Evolutionary conservation across 2,329 filamentous ascomycete genomes (phyloP).

Genomic region (Diaporthe nobilis): DNA sequence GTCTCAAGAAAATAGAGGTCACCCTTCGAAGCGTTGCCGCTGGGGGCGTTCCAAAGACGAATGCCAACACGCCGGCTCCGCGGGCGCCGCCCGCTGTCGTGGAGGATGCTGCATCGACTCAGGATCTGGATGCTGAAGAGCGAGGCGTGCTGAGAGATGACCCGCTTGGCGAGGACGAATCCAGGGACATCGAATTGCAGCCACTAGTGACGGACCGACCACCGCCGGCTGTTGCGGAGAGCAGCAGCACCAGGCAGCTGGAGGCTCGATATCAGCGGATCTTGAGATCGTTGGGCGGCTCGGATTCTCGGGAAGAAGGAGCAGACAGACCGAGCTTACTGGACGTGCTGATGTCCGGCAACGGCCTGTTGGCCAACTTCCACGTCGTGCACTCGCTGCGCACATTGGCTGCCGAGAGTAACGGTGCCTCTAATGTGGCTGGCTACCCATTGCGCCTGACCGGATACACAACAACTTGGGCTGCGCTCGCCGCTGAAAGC

Average conservation of each 20-base stretch:
- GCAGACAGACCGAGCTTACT: conserved; percentile 56
- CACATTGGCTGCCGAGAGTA: conserved; percentile 61
- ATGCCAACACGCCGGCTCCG: conserved; percentile 46
- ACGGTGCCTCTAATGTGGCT: conserved; percentile 55
- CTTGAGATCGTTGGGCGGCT: conserved; percentile 43
- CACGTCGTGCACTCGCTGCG: conserved; percentile 65
- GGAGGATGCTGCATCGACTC: conserved; percentile 47
- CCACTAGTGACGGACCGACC: conserved; percentile 46
- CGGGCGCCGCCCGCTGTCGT: conserved; percentile 36
- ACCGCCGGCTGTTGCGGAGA: conserved; percentile 44
- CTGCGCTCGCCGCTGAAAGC: conserved; percentile 64
- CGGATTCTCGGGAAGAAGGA: conserved; percentile 43
- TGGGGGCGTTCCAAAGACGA: conserved; percentile 39
- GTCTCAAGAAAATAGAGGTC: conserved; percentile 64
- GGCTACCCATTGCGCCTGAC: conserved; percentile 68
- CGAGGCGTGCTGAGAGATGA: conserved; percentile 63
- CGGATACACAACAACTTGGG: conserved; percentile 67
- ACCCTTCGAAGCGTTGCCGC: conserved; percentile 43
- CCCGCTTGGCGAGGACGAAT: conserved; percentile 53
- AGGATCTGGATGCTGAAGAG: conserved; percentile 71
- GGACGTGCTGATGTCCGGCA: conserved; percentile 68
- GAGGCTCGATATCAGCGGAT: conserved; percentile 40
- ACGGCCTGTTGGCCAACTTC: conserved; percentile 67
- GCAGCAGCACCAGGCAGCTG: conserved; percentile 45
- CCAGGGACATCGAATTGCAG: conserved; percentile 63